These are phyloP conservation scores for Trametes villosa DNA, from an alignment of 768 basidiomycete species.

Conservation along the genomic window DNA sequence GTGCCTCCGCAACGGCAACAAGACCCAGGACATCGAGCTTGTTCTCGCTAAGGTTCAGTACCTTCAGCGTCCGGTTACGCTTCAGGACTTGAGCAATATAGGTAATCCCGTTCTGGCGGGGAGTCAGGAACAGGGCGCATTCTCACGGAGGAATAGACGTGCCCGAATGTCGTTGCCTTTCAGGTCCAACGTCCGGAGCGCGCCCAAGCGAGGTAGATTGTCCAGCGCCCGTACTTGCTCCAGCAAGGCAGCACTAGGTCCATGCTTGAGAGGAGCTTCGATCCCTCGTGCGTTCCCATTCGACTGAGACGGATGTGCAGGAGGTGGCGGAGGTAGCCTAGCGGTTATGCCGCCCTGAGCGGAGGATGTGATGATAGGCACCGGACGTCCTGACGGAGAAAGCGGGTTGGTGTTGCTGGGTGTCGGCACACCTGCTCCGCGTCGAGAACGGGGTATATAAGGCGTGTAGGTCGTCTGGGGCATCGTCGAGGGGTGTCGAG, in stretches of 20 bases:
- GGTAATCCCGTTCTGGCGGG: constrained; percentile 65
- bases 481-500: constrained; percentile 52
- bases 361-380: constrained; percentile 72
- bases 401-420: constrained; percentile 41
- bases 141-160: constrained; percentile 35
- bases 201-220: constrained; percentile 81
- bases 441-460: constrained; percentile 72
- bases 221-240: constrained; percentile 92
- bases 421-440: constrained; percentile 36
- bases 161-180: constrained; percentile 92
- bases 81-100: constrained; percentile 96
- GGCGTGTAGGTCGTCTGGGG: constrained; percentile 82
- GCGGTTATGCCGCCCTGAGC: constrained; percentile 54
- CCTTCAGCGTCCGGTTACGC: constrained; percentile 92
- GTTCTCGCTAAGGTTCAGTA: constrained; percentile 94
- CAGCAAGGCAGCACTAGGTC: constrained; percentile 77
- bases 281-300: constrained; percentile 21
- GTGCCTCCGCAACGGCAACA: constrained; percentile 81
- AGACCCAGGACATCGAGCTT: constrained; percentile 86
- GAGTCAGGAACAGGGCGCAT: background rate
- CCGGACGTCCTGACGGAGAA: constrained; percentile 48
- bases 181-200: constrained; percentile 86
- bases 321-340: constrained; percentile 40
- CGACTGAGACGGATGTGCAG: constrained; percentile 16
- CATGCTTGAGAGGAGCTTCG: constrained; percentile 35